Conservation (phyloP, 2,329 filamentous ascomycete species). For the Apiospora arundinis region DNA sequence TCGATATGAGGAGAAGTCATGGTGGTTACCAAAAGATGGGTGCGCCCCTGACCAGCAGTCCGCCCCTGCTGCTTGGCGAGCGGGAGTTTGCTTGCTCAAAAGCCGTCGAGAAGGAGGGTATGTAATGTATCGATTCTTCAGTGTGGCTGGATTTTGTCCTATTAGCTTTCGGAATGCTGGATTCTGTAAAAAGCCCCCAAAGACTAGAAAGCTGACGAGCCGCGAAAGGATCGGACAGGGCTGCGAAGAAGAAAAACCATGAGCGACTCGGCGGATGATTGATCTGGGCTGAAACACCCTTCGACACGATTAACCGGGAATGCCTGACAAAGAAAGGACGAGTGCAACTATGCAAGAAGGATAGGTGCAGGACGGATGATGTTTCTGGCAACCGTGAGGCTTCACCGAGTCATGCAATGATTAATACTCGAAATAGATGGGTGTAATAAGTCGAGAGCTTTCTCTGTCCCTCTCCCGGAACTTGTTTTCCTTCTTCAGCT, state of each 20-base stretch:
- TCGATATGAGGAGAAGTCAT: neutral
- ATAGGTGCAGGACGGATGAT: conserved; percentile 12
- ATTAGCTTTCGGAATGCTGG: conserved; percentile 9
- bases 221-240: neutral
- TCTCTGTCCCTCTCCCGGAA: neutral
- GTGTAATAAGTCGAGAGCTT: neutral
- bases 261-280: neutral
- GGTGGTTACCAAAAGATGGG: neutral
- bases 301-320: conserved; percentile 1
- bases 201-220: neutral
- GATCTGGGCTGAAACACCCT: conserved; percentile 13
- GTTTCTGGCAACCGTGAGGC: neutral
- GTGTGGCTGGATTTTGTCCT: conserved; percentile 13
- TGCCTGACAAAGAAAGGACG: neutral
- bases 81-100: neutral
- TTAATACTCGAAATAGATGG: conserved; percentile 15
- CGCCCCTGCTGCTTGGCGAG: conserved; percentile 4
- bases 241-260: conserved; percentile 11
- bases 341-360: conserved; percentile 11
- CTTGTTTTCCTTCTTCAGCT: conserved; percentile 15
- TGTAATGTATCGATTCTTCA: conserved; percentile 10
- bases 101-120: neutral
- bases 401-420: conserved; percentile 8
- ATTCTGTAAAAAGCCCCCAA: conserved; percentile 4
- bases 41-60: conserved; percentile 15